Percentiles rank a stretch among this genome's conserved stretches.
Conservation (phyloP, 192 early-diverging fungal species). For the Diversispora epigaea region DNA sequence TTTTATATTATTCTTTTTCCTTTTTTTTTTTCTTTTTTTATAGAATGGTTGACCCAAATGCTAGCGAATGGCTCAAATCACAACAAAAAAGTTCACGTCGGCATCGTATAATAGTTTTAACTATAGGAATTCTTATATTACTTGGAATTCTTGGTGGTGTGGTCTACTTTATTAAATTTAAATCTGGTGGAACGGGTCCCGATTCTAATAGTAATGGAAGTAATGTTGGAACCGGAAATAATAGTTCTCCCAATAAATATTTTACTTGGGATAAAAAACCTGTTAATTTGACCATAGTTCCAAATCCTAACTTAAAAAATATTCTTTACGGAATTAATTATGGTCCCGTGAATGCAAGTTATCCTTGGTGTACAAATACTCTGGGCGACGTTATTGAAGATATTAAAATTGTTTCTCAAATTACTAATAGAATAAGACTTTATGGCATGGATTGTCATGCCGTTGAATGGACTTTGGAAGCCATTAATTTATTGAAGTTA, state of each 20-base stretch:
- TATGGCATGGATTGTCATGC: constrained; percentile 69
- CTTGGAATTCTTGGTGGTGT: constrained; percentile 6
- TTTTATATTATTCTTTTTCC: not conserved
- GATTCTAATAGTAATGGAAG: too few species aligned
- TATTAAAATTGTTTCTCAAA: constrained; percentile 51
- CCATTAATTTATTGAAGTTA: constrained; percentile 54
- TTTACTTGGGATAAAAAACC: constrained; percentile 15
- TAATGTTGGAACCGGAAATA: not conserved
- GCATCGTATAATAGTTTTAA: not conserved
- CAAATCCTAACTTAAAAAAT: constrained; percentile 32
- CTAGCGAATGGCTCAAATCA: constrained; percentile 21
- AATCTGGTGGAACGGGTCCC: too few species aligned
- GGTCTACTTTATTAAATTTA: not conserved
- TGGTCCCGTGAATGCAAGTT: constrained; percentile 55
- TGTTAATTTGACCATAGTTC: constrained; percentile 44
- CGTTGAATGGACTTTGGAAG: constrained; percentile 58
- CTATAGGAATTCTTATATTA: not conserved
- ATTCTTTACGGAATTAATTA: constrained; percentile 61
- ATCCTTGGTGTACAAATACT: constrained; percentile 53
- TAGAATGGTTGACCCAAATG: constrained; percentile 3
- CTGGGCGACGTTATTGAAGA: constrained; percentile 59
- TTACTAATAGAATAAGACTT: constrained; percentile 60
- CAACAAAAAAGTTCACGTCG: not conserved
- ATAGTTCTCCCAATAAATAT: constrained; percentile 10
- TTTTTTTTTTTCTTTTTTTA: not conserved